phyloP scores from a whole-genome alignment of 306 rosid species.

The Cotoneaster glaucophyllus region DNA sequence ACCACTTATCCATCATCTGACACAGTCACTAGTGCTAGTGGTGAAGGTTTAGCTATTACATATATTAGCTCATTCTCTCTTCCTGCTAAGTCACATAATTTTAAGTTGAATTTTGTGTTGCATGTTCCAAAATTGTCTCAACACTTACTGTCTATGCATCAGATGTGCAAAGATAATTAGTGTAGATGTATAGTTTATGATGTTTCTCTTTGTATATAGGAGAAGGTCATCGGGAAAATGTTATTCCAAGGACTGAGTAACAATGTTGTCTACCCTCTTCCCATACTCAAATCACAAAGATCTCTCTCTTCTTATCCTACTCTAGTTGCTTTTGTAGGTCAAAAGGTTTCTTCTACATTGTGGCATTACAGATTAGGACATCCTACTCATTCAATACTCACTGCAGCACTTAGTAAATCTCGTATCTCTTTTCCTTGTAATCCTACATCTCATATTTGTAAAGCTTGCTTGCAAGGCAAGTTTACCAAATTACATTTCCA shows the following conservation, averaged over 20 bases:
- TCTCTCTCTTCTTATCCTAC: neutral
- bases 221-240: too few relatives aligned
- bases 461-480: neutral
- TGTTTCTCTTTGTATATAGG: too few relatives aligned
- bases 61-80: too few relatives aligned
- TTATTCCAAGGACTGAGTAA: neutral
- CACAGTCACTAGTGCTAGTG: too few relatives aligned
- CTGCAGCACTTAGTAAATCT: neutral
- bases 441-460: accelerated
- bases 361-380: neutral
- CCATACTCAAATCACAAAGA: too few relatives aligned
- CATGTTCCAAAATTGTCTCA: too few relatives aligned
- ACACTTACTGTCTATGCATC: too few relatives aligned
- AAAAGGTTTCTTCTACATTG: neutral
- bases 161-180: neutral
- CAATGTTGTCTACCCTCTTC: neutral
- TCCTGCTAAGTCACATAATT: too few relatives aligned
- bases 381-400: neutral
- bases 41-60: too few relatives aligned
- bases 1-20: too few relatives aligned
- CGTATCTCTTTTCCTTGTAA: neutral
- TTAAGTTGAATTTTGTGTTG: too few relatives aligned
- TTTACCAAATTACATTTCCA: neutral
- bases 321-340: neutral
- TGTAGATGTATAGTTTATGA: neutral